These are phyloP conservation scores for Tolypocladium cylindrosporum DNA, from an alignment of 2,329 filamentous ascomycete species.

Conservation along the genomic window DNA sequence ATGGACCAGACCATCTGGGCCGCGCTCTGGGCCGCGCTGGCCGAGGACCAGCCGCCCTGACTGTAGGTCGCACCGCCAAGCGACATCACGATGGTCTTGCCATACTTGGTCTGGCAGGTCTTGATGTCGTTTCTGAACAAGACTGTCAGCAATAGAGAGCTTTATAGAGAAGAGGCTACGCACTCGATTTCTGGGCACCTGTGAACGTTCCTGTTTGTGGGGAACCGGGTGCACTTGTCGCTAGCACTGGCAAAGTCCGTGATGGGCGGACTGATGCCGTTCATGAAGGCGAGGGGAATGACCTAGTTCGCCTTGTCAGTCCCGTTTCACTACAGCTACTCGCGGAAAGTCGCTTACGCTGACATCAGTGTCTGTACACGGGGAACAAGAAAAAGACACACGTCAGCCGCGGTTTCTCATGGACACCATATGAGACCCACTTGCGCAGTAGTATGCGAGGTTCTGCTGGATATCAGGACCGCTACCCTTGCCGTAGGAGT, in stretches of 20 bases:
- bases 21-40: slow-evolving; percentile 38
- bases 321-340: neutral
- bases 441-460: slow-evolving; percentile 48
- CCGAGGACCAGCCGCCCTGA: slow-evolving; percentile 53
- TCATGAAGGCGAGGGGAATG: slow-evolving; percentile 55
- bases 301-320: slow-evolving; percentile 21
- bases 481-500: slow-evolving; percentile 40
- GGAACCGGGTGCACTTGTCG: slow-evolving; percentile 48
- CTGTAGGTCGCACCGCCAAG: slow-evolving; percentile 62
- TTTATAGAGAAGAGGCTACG: slow-evolving; percentile 11
- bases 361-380: slow-evolving; percentile 28
- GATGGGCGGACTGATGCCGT: slow-evolving; percentile 42
- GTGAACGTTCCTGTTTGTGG: slow-evolving; percentile 41
- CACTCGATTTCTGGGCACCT: slow-evolving; percentile 57
- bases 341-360: slow-evolving; percentile 23
- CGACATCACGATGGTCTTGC: slow-evolving; percentile 64
- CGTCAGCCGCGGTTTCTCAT: neutral
- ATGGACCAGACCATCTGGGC: slow-evolving; percentile 59
- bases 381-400: slow-evolving; percentile 2
- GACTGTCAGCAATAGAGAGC: neutral
- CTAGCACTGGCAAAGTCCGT: slow-evolving; percentile 57
- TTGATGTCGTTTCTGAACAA: slow-evolving; percentile 36
- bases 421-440: slow-evolving; percentile 25
- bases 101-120: slow-evolving; percentile 48
- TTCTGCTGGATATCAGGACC: slow-evolving; percentile 40